Percentiles rank a stretch among this genome's conserved stretches.
phyloP scores from a whole-genome alignment of 306 rosid species.

The Prunus armeniaca region DNA sequence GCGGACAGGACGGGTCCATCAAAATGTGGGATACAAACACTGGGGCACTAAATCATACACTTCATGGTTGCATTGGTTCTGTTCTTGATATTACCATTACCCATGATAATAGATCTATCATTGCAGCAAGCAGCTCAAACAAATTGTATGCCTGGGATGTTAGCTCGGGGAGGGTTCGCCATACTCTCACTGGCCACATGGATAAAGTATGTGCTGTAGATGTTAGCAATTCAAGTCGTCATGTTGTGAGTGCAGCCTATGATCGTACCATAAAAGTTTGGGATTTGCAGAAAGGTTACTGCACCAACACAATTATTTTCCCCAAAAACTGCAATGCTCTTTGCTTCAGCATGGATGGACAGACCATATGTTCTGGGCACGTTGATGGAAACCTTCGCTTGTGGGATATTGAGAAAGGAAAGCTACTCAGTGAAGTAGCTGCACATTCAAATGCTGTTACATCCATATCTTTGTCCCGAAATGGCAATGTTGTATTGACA shows the following conservation, averaged over 20 bases:
- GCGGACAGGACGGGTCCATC: conserved; percentile 87
- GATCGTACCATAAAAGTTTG: conserved; percentile 96
- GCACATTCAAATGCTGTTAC: conserved; percentile 85
- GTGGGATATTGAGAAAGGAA: conserved; percentile 88
- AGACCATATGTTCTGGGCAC: conserved; percentile 86
- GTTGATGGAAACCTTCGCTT: conserved; percentile 91
- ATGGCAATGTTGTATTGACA: conserved; percentile 74
- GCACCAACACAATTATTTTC: conserved; percentile 79
- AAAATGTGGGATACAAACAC: conserved; percentile 89
- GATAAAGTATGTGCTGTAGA: conserved; percentile 98
- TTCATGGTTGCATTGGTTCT: conserved; percentile 88
- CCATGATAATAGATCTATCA: conserved; percentile 78
- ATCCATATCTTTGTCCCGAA: conserved; percentile 78
- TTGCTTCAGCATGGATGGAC: conserved; percentile 85
- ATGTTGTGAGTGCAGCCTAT: conserved; percentile 87
- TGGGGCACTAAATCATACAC: conserved; percentile 59
- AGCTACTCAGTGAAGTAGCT: conserved; percentile 81
- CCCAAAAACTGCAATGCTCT: conserved; percentile 87
- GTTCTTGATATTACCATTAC: conserved; percentile 84
- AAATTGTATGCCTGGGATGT: conserved; percentile 87
- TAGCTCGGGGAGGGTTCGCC: conserved; percentile 76
- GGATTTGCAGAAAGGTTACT: conserved; percentile 94
- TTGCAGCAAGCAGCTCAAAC: conserved; percentile 99
- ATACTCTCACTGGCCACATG: conserved; percentile 82
- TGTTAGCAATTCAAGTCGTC: conserved; percentile 87